Evolutionary conservation across 2,329 filamentous ascomycete species (phyloP), one percentile per base, ranked within the genome.

Genomic region (Aspergillus spinulosporus): DNA sequence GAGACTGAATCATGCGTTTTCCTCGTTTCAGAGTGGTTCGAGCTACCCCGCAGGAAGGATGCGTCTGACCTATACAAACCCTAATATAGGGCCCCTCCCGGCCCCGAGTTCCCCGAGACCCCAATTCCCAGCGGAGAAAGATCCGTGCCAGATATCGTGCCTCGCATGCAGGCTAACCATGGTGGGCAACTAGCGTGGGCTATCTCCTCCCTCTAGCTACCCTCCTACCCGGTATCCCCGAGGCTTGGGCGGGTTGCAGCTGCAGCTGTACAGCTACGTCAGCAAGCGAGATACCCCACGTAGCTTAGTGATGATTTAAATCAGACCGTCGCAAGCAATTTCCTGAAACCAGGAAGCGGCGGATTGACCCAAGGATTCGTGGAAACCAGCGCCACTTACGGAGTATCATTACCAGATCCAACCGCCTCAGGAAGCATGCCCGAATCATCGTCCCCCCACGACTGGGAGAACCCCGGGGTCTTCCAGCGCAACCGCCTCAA

Each of bases 401-500:
- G 14, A 28, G 26, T 28, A 32, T 2, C n/a, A 14, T 11, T 14
- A 28, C 26, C 26, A 28, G 26, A 28, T 28, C 26, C 26, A 28
- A 28, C 5, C 26, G 26, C 26, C 26, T 28, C 4, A 4, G 26
- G 26, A 28, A 28, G 26, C 7, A 49, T 54, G 45, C 7, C 14
- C 21, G 29, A 7, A 43, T 36, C 9, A 36, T 28, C 52, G 6
- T 21, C 40, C 28, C 15, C 29, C 29, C 52, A 56, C 37, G 57
- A 59, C 54, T 59, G 55, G 54, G 57, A 59, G 29, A 59, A 59
- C 42, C 57, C 55, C 14, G 21, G 21, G 0, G 74, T 84, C 56
- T 80, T 84, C 57, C 72, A 81, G 49, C 75, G 81, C 57, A 83
- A 84, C 64, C 76, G 78, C 15, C 75, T 85, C 0, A 78, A 80